These are phyloP conservation scores for Massarina eburnea DNA, from an alignment of 2,329 filamentous ascomycete species.

Conservation along the genomic window DNA sequence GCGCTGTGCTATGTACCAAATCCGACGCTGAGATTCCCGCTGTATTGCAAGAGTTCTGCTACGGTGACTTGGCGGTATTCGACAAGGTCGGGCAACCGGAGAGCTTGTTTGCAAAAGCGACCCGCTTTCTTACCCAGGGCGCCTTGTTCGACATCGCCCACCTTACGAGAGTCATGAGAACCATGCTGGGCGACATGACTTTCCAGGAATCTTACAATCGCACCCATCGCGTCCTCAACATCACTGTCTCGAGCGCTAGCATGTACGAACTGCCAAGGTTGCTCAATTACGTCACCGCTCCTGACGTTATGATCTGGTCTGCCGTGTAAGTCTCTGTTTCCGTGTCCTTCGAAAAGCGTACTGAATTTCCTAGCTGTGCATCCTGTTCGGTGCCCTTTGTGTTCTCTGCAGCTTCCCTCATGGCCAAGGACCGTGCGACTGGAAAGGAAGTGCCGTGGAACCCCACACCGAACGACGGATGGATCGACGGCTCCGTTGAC, in stretches of 20 bases:
- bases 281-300: constrained; percentile 89
- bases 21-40: constrained; percentile 76
- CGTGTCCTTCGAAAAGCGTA: neutral
- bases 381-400: constrained; percentile 90
- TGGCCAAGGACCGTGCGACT: constrained; percentile 82
- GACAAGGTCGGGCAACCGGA: constrained; percentile 63
- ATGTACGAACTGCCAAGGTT: constrained; percentile 84
- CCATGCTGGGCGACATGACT: constrained; percentile 81
- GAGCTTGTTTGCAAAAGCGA: constrained; percentile 67
- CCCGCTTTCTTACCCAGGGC: constrained; percentile 76
- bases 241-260: constrained; percentile 85
- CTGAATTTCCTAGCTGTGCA: constrained; percentile 59
- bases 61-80: constrained; percentile 81
- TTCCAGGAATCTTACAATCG: constrained; percentile 96
- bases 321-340: constrained; percentile 63
- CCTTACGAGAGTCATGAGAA: constrained; percentile 77
- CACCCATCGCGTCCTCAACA: constrained; percentile 89
- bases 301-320: constrained; percentile 95
- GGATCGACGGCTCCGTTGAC: constrained; percentile 94
- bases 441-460: constrained; percentile 81
- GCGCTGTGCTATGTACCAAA: constrained; percentile 74
- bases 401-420: constrained; percentile 75
- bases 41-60: constrained; percentile 69
- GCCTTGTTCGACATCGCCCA: constrained; percentile 84
- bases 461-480: constrained; percentile 72